A percentile compares a stretch with the other conserved stretches of the same genome.
These are phyloP conservation scores for Monosporozyma servazzii DNA, from an alignment of 805 yeast genomes.

Conservation along the genomic window DNA sequence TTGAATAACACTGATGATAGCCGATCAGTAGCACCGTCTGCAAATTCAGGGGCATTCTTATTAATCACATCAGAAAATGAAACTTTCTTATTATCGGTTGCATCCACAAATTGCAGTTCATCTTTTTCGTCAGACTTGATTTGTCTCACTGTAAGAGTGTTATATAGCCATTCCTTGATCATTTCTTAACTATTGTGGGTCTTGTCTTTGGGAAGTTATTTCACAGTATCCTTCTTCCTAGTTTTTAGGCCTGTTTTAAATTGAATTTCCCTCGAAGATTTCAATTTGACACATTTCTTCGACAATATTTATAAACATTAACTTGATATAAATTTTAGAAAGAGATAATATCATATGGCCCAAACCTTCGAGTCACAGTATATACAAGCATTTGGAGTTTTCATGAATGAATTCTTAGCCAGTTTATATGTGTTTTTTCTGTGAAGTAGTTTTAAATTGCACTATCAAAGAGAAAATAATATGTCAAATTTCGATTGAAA, in stretches of 20 bases:
- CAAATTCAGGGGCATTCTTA: slow-evolving; percentile 36
- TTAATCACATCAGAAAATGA: slow-evolving; percentile 27
- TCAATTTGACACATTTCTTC: neutral
- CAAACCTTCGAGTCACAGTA: too few relatives aligned
- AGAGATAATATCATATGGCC: too few relatives aligned
- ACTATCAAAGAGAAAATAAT: neutral
- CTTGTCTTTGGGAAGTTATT: neutral
- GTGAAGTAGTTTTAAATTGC: too few relatives aligned
- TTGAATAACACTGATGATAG: slow-evolving; percentile 51
- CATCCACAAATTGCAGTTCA: neutral
- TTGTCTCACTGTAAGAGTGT: slow-evolving; percentile 5
- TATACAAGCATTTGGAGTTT: too few relatives aligned
- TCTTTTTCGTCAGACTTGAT: neutral
- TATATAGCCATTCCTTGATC: slow-evolving; percentile 1
- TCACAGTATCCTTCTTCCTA: neutral
- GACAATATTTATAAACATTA: neutral
- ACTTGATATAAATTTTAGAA: too few relatives aligned
- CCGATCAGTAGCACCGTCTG: slow-evolving; percentile 36
- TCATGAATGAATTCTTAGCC: too few relatives aligned
- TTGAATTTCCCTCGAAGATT: neutral
- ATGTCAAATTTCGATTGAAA: neutral
- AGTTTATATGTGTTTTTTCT: too few relatives aligned
- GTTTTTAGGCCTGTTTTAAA: neutral
- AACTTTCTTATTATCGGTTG: neutral
- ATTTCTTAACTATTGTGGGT: neutral